Evolutionary conservation across 768 basidiomycete species (phyloP).

Genomic region (Termitomyces sp.): DNA sequence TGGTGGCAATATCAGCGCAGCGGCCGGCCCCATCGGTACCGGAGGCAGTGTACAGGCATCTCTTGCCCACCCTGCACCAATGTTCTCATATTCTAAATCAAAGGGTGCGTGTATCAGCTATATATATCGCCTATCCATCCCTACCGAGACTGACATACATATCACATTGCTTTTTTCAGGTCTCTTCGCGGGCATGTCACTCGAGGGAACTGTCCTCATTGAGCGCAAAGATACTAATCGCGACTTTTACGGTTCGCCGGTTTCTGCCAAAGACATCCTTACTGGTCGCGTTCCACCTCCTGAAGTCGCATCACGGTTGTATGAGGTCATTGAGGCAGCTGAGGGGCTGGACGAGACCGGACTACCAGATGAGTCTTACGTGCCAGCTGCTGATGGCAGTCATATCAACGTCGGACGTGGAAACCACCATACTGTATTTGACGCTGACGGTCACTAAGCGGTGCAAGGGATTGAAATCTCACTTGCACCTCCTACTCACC

Average conservation of each 20-base stretch:
- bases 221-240: constrained; percentile 96
- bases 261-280: constrained; percentile 88
- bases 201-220: constrained; percentile 92
- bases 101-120: constrained; percentile 54
- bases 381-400: constrained; percentile 60
- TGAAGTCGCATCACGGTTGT: constrained; percentile 86
- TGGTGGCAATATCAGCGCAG: constrained; percentile 80
- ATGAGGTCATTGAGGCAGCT: constrained; percentile 95
- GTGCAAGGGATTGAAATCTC: neutral
- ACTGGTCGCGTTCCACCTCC: constrained; percentile 95
- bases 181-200: constrained; percentile 88
- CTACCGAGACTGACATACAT: neutral
- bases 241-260: constrained; percentile 90
- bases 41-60: constrained; percentile 86
- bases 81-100: constrained; percentile 96
- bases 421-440: constrained; percentile 64
- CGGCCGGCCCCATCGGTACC: constrained; percentile 91
- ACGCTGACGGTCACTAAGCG: constrained; percentile 52
- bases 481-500: neutral
- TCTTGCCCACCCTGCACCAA: constrained; percentile 89
- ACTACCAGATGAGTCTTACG: constrained; percentile 73
- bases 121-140: neutral
- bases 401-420: constrained; percentile 44
- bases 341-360: constrained; percentile 87
- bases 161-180: constrained; percentile 36